A percentile compares a stretch with the other conserved stretches of the same genome.
phyloP scores from a whole-genome alignment of 352 stramenopile genomes.

The Globisporangium paddicum region DNA sequence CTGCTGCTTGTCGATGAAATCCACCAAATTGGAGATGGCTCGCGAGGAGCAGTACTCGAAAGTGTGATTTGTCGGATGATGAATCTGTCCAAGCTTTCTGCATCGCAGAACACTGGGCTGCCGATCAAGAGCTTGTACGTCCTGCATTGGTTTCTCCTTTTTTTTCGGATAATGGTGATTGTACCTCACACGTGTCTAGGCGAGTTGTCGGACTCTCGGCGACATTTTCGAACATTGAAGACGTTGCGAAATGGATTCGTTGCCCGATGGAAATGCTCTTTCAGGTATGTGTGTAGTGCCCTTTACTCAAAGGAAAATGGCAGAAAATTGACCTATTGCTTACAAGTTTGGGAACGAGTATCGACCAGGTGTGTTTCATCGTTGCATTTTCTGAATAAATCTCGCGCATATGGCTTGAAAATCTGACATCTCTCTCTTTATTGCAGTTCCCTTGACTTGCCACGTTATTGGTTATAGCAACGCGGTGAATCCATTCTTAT shows the following conservation, averaged over 20 bases:
- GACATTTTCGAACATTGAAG: constrained; percentile 29
- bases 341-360: constrained; percentile 38
- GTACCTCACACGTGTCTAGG: constrained; percentile 8
- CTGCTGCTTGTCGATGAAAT: constrained; percentile 39
- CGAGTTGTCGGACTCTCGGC: constrained; percentile 33
- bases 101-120: constrained; percentile 1
- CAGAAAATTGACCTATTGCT: not conserved
- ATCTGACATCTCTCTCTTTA: not conserved
- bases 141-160: not conserved
- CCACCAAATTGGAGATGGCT: constrained; percentile 35
- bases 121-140: constrained; percentile 25
- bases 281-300: constrained; percentile 6
- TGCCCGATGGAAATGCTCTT: constrained; percentile 22
- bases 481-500: constrained; percentile 25
- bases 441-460: constrained; percentile 23
- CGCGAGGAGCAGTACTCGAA: constrained; percentile 25
- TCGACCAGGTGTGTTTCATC: constrained; percentile 22
- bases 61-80: constrained; percentile 35
- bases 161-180: not conserved
- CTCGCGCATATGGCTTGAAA: not conserved
- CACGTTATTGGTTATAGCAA: constrained; percentile 26
- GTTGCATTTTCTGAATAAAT: not conserved
- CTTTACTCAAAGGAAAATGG: not conserved
- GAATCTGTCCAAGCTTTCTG: constrained; percentile 17
- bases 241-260: constrained; percentile 27